phyloP scores from a whole-genome alignment of 2,329 filamentous ascomycete species.

The Calonectria honghensis region DNA sequence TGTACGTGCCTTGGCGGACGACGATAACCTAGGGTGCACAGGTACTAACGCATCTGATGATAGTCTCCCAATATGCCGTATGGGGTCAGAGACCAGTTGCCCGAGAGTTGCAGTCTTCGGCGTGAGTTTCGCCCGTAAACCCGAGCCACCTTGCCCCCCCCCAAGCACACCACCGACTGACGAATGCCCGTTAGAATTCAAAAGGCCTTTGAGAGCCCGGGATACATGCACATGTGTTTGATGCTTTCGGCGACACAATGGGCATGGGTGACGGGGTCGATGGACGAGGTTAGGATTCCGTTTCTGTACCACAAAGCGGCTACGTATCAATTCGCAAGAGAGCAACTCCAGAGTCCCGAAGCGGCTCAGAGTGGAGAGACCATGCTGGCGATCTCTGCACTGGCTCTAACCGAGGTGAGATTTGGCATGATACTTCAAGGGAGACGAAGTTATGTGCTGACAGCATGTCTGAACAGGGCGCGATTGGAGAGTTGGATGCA shows the following conservation, averaged over 20 bases:
- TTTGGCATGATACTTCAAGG: constrained; percentile 22
- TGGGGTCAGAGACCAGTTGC: constrained; percentile 64
- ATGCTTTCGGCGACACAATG: constrained; percentile 67
- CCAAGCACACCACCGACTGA: constrained; percentile 41
- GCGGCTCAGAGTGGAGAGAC: constrained; percentile 63
- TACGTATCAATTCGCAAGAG: constrained; percentile 67
- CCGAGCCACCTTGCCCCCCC: constrained; percentile 5
- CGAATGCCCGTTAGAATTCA: constrained; percentile 59
- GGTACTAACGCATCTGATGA: constrained; percentile 41
- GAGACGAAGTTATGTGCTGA: constrained; percentile 37
- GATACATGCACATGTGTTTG: constrained; percentile 67
- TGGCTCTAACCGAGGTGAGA: constrained; percentile 66
- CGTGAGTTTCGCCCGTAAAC: constrained; percentile 49
- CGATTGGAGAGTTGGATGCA: constrained; percentile 65
- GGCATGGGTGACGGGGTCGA: constrained; percentile 67
- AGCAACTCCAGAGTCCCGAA: constrained; percentile 63
- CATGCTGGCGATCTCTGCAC: constrained; percentile 65
- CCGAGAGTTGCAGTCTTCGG: constrained; percentile 58
- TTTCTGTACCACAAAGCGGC: constrained; percentile 68
- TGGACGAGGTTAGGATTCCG: constrained; percentile 66
- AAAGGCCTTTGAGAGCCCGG: constrained; percentile 65
- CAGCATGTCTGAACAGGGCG: constrained; percentile 57
- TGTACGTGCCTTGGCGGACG: constrained; percentile 47
- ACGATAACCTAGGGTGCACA: background rate
- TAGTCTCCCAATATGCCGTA: constrained; percentile 65